Base-by-base conservation (phyloP, 331 rosid species). In the Pyracantha coccinea region DNA sequence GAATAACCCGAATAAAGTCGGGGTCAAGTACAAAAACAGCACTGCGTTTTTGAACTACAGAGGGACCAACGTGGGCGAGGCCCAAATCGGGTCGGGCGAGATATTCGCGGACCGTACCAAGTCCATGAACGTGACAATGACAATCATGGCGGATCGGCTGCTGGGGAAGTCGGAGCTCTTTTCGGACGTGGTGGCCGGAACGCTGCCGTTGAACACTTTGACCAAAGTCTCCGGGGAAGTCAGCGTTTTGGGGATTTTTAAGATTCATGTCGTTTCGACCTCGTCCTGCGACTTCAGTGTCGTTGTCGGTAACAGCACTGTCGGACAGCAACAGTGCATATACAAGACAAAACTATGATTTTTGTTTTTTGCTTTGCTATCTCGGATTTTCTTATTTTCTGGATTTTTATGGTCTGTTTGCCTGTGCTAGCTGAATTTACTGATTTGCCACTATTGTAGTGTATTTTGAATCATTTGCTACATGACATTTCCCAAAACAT, bases 31-130 rank as follows among this genome's bases (percentile, higher is more conserved):
- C 75, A 19, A 44, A 44, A 41, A 83, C 57, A 78, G 87, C 79
- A 72, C 67, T 11, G 86, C 94, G 3, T 21, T 1, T 0, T 64
- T 93, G 71, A 79, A 79, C 68, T 91, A 93, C 82, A 81, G 92
- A 27, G 97, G 93, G 9, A 16, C 47, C 4, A 35, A 44, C 53
- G 75, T 93, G 53, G 98, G 96, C 6, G 91, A 85, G 61, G 94
- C 70, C 0, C 79, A 77, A 3, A 31, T 89, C 4, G 88, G 78
- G 0, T 67, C 78, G 23, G 91, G 79, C 16, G 5, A 76, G 19
- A 83, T 89, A 8, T 52, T 73, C 0, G 41, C 88, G 7, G 76
- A 69, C 5, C 78, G 73, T 82, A 89, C 74, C 2, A 66, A 14
- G 59, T 14, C 28, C 29, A 25, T 91, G 68, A 81, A 84, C 66